Percentiles rank a stretch among this genome's conserved stretches.
These are phyloP conservation scores for Kodamaea jinghongensis DNA, from an alignment of 805 yeast species.

Conservation along the genomic window DNA sequence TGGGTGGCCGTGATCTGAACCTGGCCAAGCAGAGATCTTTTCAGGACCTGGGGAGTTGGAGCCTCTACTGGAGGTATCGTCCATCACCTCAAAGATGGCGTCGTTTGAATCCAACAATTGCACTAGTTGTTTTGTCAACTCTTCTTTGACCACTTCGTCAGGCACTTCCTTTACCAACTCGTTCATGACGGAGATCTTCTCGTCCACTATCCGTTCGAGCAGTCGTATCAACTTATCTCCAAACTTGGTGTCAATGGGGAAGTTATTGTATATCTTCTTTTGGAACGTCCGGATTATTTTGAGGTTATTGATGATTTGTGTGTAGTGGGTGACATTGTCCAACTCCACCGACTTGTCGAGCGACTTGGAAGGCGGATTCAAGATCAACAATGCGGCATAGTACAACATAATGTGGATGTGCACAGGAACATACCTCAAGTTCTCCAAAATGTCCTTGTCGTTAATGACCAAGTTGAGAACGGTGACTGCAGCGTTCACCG, in stretches of 20 bases:
- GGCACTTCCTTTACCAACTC: slow-evolving; percentile 19
- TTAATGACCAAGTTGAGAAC: slow-evolving; percentile 56
- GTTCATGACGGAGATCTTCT: slow-evolving; percentile 20
- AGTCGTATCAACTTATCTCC: slow-evolving; percentile 41
- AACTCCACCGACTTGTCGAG: slow-evolving; percentile 21
- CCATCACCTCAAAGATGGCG: slow-evolving; percentile 15
- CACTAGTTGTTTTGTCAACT: slow-evolving; percentile 14
- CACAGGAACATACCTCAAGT: slow-evolving; percentile 64
- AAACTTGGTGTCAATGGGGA: slow-evolving; percentile 53
- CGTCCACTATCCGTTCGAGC: slow-evolving; percentile 31
- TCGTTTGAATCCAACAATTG: slow-evolving; percentile 11
- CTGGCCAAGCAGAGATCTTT: slow-evolving; percentile 60
- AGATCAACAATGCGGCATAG: slow-evolving; percentile 57
- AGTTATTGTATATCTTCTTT: slow-evolving; percentile 39
- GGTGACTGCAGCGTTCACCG: slow-evolving; percentile 61
- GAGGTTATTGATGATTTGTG: slow-evolving; percentile 36
- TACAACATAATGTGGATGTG: slow-evolving; percentile 71
- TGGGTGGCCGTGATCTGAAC: slow-evolving; percentile 66
- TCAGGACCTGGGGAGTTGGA: slow-evolving; percentile 35
- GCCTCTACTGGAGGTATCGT: slow-evolving; percentile 20
- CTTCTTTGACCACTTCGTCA: slow-evolving; percentile 17
- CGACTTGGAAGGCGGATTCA: slow-evolving; percentile 45
- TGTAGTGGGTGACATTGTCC: slow-evolving; percentile 22
- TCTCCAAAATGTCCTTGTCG: slow-evolving; percentile 56
- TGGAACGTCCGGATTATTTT: slow-evolving; percentile 44